Base-by-base conservation (phyloP, 2,329 filamentous ascomycete genomes). In the Exophiala sideris region DNA sequence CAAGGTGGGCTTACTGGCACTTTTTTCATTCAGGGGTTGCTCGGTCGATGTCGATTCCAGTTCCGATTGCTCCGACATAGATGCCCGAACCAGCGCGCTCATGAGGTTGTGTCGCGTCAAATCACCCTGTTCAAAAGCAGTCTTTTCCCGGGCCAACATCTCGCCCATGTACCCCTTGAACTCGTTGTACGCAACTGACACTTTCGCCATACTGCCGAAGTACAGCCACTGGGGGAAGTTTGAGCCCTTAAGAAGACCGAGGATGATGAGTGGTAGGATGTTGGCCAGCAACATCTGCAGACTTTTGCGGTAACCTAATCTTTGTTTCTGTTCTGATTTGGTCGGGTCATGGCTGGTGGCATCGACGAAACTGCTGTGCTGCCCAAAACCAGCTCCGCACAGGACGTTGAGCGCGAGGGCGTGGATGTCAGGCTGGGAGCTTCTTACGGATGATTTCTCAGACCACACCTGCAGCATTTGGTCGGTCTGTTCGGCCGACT, bases 31-130 rank as follows among this genome's bases (percentile, higher is more conserved):
- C 5, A 29, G 24, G 16, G 16, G 16, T 18, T 16, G 9, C 21
- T 40, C 12, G 39, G 5, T 29, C 5, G 24, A 29, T 8, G 24
- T 5, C 24, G 24, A 29, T 29, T 8, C 24, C 7, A 8, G 24
- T 29, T 5, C 5, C 24, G 24, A 8, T 29, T 29, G 24, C 24
- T 29, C 24, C 5, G 24, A 29, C 24, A 29, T 29, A 29, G 24
- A 29, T 75, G 73, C 73, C 77, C 45, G 76, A 70, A 38, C 72
- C 70, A 48, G 64, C 67, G 33, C 67, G 47, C 58, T 60, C 54
- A 62, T 44, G 34, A 62, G 39, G 44, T 58, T 53, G 42, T 54
- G 48, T 36, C 57, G 18, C 24, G 41, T 50, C 38, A 57, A 32
- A 48, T 60, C 35, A 34, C 59, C 57, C 34, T 57, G 52, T 16